phyloP scores from a whole-genome alignment of 371 early-diverging fungal genomes.

The Apophysomyces ossiformis region DNA sequence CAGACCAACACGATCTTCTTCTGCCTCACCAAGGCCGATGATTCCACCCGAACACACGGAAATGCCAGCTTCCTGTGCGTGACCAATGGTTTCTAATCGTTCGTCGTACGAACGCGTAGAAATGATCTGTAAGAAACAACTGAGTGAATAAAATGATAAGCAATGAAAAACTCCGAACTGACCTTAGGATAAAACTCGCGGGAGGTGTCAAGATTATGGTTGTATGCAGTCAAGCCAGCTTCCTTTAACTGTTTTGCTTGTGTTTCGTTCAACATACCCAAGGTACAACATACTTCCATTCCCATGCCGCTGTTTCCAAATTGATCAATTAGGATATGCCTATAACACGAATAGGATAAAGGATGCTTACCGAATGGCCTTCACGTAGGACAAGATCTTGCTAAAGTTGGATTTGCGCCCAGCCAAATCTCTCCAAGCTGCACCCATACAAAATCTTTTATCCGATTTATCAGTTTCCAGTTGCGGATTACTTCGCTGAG shows the following conservation, averaged over 20 bases:
- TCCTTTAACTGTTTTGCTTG: constrained; percentile 82
- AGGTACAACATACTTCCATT: constrained; percentile 91
- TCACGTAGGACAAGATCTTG: constrained; percentile 76
- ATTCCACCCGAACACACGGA: constrained; percentile 91
- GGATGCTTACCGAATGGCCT: constrained; percentile 73
- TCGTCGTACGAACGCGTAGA: constrained; percentile 86
- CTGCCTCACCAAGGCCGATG: constrained; percentile 83
- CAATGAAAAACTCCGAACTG: constrained; percentile 12
- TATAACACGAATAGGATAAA: constrained; percentile 1
- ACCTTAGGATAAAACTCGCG: constrained; percentile 84
- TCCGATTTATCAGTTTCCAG: neutral
- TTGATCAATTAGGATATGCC: too few species aligned
- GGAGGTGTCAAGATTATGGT: constrained; percentile 89
- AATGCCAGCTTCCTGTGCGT: constrained; percentile 84
- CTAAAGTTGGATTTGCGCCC: constrained; percentile 88
- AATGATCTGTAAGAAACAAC: constrained; percentile 58
- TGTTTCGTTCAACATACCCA: constrained; percentile 82
- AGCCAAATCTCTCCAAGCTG: constrained; percentile 86
- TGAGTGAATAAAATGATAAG: neutral
- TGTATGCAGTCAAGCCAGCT: constrained; percentile 90
- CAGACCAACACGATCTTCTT: constrained; percentile 80
- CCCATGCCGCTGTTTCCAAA: constrained; percentile 70
- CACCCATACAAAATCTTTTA: constrained; percentile 79
- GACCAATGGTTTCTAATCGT: constrained; percentile 75
- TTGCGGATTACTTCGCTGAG: neutral